Percentiles rank a stretch among this genome's conserved stretches.
These are phyloP conservation scores for Ceratocystis lukuohia DNA, from an alignment of 2,329 filamentous ascomycete genomes.

Conservation along the genomic window DNA sequence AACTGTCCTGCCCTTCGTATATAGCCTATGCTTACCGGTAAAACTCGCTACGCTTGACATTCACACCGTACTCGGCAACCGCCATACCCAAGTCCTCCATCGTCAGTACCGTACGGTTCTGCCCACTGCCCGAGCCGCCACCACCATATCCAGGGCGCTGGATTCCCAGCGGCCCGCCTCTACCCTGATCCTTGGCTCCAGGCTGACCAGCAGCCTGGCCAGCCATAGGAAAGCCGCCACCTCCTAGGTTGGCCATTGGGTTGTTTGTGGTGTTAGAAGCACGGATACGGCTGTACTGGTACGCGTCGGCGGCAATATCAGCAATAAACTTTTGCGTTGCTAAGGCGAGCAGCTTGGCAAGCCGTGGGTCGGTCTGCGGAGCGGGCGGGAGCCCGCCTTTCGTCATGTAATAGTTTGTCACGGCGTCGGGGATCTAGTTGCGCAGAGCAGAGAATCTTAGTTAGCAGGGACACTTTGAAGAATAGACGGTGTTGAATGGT, in stretches of 20 bases:
- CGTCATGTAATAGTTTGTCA: slow-evolving; percentile 96
- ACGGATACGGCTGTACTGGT: slow-evolving; percentile 92
- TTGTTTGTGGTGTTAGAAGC: slow-evolving; percentile 83
- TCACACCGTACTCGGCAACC: slow-evolving; percentile 93
- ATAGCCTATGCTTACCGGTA: slow-evolving; percentile 49
- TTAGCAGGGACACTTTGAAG: not conserved
- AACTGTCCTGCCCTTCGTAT: not conserved
- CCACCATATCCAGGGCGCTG: slow-evolving; percentile 72
- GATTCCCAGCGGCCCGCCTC: slow-evolving; percentile 51
- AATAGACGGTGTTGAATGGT: too few species aligned
- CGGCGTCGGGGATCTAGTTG: slow-evolving; percentile 80
- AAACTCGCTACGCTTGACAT: slow-evolving; percentile 94
- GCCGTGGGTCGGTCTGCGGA: slow-evolving; percentile 75
- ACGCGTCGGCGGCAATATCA: slow-evolving; percentile 91
- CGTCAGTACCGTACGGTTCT: slow-evolving; percentile 85
- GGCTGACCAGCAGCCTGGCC: slow-evolving; percentile 45
- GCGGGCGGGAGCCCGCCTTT: slow-evolving; percentile 87
- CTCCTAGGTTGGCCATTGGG: slow-evolving; percentile 75
- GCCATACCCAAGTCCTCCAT: slow-evolving; percentile 99
- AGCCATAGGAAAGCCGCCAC: slow-evolving; percentile 53
- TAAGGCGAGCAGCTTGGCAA: slow-evolving; percentile 84
- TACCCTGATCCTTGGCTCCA: slow-evolving; percentile 44
- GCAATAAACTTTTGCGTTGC: slow-evolving; percentile 99
- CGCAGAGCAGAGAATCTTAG: not conserved
- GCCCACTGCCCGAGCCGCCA: slow-evolving; percentile 74